These are phyloP conservation scores for Ramaria rubella DNA, from an alignment of 768 basidiomycete species.

Conservation along the genomic window DNA sequence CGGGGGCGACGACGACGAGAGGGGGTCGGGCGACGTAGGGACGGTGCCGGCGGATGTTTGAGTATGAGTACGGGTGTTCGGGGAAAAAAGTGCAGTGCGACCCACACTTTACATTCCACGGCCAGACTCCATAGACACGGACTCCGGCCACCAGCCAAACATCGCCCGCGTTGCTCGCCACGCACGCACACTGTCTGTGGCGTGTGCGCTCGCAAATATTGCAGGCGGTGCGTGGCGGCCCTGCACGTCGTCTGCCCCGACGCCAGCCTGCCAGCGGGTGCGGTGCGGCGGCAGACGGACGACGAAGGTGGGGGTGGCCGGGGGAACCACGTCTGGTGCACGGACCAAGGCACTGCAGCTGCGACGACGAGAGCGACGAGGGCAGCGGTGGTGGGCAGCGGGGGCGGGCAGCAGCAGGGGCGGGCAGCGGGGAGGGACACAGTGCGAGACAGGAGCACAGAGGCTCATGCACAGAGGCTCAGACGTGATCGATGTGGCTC, in stretches of 20 bases:
- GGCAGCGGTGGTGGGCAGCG: background rate
- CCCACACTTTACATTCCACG: slow-evolving; percentile 26
- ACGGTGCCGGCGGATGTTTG: slow-evolving; percentile 32
- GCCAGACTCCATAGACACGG: slow-evolving; percentile 36
- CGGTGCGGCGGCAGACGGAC: background rate
- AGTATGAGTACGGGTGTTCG: slow-evolving; percentile 45
- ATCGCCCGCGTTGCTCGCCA: slow-evolving; percentile 1
- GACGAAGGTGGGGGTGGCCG: background rate
- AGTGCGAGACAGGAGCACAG: background rate
- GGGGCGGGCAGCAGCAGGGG: background rate
- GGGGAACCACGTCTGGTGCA: background rate
- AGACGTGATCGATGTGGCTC: background rate
- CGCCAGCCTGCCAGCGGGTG: background rate
- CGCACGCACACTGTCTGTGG: background rate
- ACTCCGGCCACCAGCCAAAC: slow-evolving; percentile 22
- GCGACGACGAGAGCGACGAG: background rate
- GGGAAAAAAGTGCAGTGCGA: slow-evolving; percentile 35
- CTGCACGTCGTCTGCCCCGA: background rate
- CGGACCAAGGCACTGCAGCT: background rate
- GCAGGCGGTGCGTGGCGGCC: background rate
- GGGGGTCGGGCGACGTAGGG: slow-evolving; percentile 38
- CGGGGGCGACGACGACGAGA: slow-evolving; percentile 35
- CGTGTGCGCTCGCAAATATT: background rate
- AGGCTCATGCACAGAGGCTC: background rate
- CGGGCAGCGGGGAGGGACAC: background rate